Evolutionary conservation across 345 rosid genomes (phyloP).

Genomic region (Hibiscus mutabilis): DNA sequence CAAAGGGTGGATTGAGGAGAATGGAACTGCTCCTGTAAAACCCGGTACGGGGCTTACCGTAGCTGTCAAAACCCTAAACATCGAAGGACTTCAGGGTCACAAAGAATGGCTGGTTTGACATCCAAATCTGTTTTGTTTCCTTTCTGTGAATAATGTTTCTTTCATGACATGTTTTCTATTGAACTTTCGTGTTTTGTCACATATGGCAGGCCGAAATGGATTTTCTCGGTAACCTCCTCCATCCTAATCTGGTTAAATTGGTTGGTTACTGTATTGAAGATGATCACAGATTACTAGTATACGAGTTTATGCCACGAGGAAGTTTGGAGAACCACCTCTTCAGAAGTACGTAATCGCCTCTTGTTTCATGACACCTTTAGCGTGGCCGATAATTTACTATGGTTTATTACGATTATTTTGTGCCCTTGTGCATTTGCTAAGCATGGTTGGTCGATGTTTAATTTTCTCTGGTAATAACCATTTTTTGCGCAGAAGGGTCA

Average conservation of each 20-base stretch:
- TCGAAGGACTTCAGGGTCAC: constrained; percentile 95
- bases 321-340: constrained; percentile 83
- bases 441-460: constrained; percentile 14
- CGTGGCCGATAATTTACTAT: neutral
- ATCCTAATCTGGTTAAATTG: constrained; percentile 66
- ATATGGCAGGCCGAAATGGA: constrained; percentile 69
- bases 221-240: constrained; percentile 68
- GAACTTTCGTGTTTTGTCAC: constrained; percentile 1
- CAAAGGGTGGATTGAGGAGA: constrained; percentile 91
- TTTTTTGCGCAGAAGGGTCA: constrained; percentile 51
- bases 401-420: neutral
- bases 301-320: constrained; percentile 79
- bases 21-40: constrained; percentile 85
- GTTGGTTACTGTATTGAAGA: constrained; percentile 81
- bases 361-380: neutral
- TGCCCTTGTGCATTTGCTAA: neutral
- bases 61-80: constrained; percentile 80
- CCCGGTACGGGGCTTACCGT: constrained; percentile 90
- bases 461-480: constrained; percentile 29
- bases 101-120: constrained; percentile 87
- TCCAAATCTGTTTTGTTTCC: neutral
- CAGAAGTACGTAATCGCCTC: constrained; percentile 48
- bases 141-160: neutral
- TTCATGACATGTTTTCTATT: neutral
- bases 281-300: constrained; percentile 64